Percentiles rank a stretch among this genome's conserved stretches.
phyloP scores from a whole-genome alignment of 2,329 filamentous ascomycete species.

The Madurella fahalii region DNA sequence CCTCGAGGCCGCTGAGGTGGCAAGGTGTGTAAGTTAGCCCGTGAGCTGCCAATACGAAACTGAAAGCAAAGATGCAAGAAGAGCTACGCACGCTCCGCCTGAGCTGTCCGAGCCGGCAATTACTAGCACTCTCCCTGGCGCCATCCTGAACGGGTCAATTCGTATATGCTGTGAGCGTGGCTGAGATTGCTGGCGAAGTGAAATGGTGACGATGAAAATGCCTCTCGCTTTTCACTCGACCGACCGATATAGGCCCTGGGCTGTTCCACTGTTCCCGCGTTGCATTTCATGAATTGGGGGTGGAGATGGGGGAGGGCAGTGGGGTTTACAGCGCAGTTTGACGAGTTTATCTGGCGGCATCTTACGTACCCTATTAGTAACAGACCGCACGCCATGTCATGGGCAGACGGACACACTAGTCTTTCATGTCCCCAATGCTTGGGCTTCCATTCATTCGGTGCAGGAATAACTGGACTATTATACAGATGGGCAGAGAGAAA shows the following conservation, averaged over 20 bases:
- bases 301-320: no score
- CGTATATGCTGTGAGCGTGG: neutral
- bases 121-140: slow-evolving; percentile 57
- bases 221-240: neutral
- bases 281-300: no score
- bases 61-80: neutral
- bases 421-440: no score
- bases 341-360: no score
- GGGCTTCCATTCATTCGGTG: no score
- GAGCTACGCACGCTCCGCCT: slow-evolving; percentile 67
- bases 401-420: no score
- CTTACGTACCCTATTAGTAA: no score
- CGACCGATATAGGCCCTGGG: no score
- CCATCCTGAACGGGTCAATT: slow-evolving; percentile 9
- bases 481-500: neutral
- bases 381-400: no score
- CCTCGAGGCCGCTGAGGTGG: slow-evolving; percentile 73
- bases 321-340: no score
- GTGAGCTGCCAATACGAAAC: neutral
- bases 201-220: neutral
- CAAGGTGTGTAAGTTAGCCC: slow-evolving; percentile 6
- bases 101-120: slow-evolving; percentile 90
- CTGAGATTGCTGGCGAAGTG: neutral
- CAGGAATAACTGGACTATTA: no score
- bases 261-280: no score